Evolutionary conservation across 768 basidiomycete species (phyloP).

Genomic region (Phaffia tasmanica): DNA sequence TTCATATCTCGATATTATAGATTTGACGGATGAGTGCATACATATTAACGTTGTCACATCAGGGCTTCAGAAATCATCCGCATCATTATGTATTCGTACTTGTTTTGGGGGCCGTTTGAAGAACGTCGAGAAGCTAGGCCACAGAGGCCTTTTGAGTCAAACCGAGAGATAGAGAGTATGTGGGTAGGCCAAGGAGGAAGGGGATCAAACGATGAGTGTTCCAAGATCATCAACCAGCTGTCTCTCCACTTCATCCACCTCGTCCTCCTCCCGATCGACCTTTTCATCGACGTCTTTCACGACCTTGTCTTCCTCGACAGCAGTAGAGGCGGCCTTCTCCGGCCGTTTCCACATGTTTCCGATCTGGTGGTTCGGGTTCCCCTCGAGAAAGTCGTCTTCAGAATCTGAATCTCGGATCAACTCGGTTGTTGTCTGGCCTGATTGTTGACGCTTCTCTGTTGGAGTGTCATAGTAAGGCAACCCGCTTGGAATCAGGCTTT

Average conservation of each 20-base stretch:
- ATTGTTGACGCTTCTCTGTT: conserved; percentile 11
- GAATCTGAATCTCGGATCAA: conserved; percentile 46
- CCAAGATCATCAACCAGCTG: conserved; percentile 18
- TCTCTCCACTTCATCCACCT: conserved; percentile 22
- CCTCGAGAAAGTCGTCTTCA: conserved; percentile 52
- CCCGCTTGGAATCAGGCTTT: background rate
- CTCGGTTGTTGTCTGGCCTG: conserved; percentile 18
- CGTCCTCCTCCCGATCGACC: conserved; percentile 12
- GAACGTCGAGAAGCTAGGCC: no score
- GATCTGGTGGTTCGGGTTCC: conserved; percentile 54
- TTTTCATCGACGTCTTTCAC: conserved; percentile 8
- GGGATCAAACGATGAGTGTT: no score
- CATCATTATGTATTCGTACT: no score
- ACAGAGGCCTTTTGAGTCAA: no score
- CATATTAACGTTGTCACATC: no score
- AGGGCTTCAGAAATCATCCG: no score
- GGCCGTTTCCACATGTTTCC: background rate
- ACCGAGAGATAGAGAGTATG: no score
- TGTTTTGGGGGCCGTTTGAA: no score
- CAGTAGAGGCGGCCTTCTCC: background rate
- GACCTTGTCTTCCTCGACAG: conserved; percentile 7
- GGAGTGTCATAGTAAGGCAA: conserved; percentile 2
- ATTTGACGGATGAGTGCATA: no score
- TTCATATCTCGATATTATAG: no score
- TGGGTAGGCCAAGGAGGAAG: no score